Base-by-base conservation (phyloP, 2,329 filamentous ascomycete species). In the Verticillium klebahnii region DNA sequence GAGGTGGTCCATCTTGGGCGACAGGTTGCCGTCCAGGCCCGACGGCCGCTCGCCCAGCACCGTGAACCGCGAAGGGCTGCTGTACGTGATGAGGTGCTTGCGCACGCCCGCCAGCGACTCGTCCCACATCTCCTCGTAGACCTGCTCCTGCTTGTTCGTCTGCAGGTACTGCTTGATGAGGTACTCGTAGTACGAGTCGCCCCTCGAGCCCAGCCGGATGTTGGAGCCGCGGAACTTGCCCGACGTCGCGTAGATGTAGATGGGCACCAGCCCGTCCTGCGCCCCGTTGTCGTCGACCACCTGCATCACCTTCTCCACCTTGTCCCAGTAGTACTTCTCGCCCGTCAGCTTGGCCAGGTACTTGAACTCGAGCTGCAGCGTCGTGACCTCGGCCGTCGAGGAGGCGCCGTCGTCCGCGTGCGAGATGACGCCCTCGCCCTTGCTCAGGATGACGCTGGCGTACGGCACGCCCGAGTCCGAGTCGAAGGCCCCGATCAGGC, bases 101-200 rank as follows among this genome's bases (percentile, higher is more conserved):
- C 94, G 92, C 61, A 98, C 88, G 58, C 94, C 95, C 17, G 80
- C 81, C 56, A 99, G 80, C 15, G 92, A 84, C 72, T 99, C 90
- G 45, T 94, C 84, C 93, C 96, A 99, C 88, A 99, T 91, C 15
- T 95, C 91, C 66, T 89, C 82, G 75, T 99, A 99, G 17, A 98
- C 78, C 0, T 87, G 82, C 73, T 99, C 94, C 70, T 93, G 83
- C 72, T 90, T 87, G 61, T 91, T 91, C 14, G 95, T 99, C 75
- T 99, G 95, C 23, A 97, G 82, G 73, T 96, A 98, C 74, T 99
- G 95, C 79, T 99, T 99, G 80, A 98, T 96, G 58, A 99, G 86
- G 74, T 99, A 99, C 77, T 99, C 92, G 77, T 99, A 99, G 78
- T 98, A 99, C 57, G 93, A 97, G 78, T 99, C 95, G 56, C 95